Evolutionary conservation across 352 stramenopile species (phyloP), one percentile per base, ranked within the genome.

Genomic region (Phytopythium oedochilum): DNA sequence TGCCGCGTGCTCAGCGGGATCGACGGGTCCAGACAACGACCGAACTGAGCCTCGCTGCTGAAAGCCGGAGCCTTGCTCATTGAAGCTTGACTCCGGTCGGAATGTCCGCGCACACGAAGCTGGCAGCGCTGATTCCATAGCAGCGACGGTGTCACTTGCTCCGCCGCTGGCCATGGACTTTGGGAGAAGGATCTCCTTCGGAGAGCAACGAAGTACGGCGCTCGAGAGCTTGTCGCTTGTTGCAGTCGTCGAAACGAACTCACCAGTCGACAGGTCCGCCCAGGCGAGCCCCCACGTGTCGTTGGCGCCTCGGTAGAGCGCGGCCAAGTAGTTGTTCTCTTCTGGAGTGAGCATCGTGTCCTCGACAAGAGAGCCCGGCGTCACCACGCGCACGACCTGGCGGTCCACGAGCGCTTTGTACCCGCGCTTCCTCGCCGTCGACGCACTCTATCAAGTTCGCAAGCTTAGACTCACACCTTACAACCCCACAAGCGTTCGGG

Each of bases 301-400:
- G 9, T 67, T 31, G 1, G 59, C 55, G 23, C 71, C 66, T n/a
- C 38, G 31, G 45, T 57, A 83, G 11, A 90, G 62, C 10, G 83
- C 72, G 0, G 73, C 83, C 12, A 92, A 54, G 53, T 92, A 89
- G 54, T 92, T 90, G 60, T 90, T 92, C 51, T 92, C 79, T 11
- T 77, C 75, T 1, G 83, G 78, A 15, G 66, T 78, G 10, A 92
- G 70, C 79, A 92, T 90, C 26, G 79, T 76, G 51, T 92, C 83
- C 35, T 90, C 83, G 2, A 89, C 73, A 18, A 92, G 55, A 26
- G 83, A 90, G 0, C 83, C 83, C 1, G 83, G 83, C 10, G 83
- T 92, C 6, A 90, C 61, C 48, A 92, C 84, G 1, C 83, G 77
- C 18, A 92, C 80, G 31, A 92, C 80, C 57, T 89, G 83, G 9